Conservation (phyloP, 805 yeast genomes). For the Metschnikowia baotianmanensis region DNA sequence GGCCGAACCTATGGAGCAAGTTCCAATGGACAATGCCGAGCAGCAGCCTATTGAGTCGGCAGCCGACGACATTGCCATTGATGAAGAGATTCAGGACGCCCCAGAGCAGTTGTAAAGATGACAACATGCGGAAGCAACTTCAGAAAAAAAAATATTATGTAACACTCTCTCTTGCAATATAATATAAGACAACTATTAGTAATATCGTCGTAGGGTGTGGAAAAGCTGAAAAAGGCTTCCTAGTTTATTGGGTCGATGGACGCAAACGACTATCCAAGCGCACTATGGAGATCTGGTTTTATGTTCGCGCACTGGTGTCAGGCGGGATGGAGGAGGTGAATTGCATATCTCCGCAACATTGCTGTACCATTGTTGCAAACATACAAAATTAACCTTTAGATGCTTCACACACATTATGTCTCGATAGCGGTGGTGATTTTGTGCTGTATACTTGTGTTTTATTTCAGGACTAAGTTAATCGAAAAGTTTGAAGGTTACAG, state of each 20-base stretch:
- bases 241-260: no score
- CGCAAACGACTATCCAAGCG: no score
- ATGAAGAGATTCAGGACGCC: conserved; percentile 7
- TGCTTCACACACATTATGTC: conserved; percentile 17
- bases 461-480: conserved; percentile 29
- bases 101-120: conserved; percentile 4
- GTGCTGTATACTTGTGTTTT: conserved; percentile 25
- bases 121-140: neutral
- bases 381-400: neutral
- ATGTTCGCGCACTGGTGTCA: no score
- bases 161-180: neutral
- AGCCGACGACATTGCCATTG: conserved; percentile 6
- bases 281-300: no score
- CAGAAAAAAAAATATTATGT: neutral
- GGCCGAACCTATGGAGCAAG: neutral
- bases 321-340: no score
- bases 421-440: conserved; percentile 18
- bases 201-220: no score
- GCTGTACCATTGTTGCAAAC: neutral
- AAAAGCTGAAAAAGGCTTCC: no score
- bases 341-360: neutral
- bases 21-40: conserved; percentile 1
- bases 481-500: conserved; percentile 8
- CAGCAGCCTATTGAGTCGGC: conserved; percentile 1
- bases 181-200: neutral